Conservation (phyloP, 129 eudicot species). For the Oenanthe sinensis region DNA sequence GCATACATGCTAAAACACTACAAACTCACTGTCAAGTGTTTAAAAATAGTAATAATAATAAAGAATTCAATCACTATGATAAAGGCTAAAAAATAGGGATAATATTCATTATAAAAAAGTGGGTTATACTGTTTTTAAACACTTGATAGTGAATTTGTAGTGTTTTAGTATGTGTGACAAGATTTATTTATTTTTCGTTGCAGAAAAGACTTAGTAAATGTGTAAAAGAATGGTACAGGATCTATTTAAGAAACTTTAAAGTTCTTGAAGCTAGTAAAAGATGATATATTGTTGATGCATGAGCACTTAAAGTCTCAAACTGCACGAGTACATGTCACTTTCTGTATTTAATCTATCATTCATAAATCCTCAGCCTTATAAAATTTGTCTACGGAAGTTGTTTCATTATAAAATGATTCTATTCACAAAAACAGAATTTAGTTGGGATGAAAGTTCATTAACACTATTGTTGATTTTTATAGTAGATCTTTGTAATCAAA, state of each 20-base stretch:
- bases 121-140: too few species aligned
- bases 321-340: slow-evolving; percentile 3
- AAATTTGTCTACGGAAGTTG: background rate
- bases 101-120: too few species aligned
- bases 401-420: background rate
- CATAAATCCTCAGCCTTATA: background rate
- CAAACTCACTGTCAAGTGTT: too few species aligned
- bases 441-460: background rate
- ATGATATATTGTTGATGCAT: slow-evolving; percentile 4
- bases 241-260: slow-evolving; percentile 5
- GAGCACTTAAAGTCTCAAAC: background rate
- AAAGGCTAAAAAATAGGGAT: too few species aligned
- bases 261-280: slow-evolving; percentile 4
- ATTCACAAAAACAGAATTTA: background rate
- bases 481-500: background rate
- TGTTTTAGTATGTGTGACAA: too few species aligned
- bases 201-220: slow-evolving; percentile 5
- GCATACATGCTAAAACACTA: too few species aligned
- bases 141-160: too few species aligned
- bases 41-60: too few species aligned
- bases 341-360: background rate
- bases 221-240: slow-evolving; percentile 7
- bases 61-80: too few species aligned
- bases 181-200: background rate
- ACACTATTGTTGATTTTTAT: background rate